These are phyloP conservation scores for Phialophora verrucosa DNA, from an alignment of 2,329 filamentous ascomycete species.

Conservation along the genomic window DNA sequence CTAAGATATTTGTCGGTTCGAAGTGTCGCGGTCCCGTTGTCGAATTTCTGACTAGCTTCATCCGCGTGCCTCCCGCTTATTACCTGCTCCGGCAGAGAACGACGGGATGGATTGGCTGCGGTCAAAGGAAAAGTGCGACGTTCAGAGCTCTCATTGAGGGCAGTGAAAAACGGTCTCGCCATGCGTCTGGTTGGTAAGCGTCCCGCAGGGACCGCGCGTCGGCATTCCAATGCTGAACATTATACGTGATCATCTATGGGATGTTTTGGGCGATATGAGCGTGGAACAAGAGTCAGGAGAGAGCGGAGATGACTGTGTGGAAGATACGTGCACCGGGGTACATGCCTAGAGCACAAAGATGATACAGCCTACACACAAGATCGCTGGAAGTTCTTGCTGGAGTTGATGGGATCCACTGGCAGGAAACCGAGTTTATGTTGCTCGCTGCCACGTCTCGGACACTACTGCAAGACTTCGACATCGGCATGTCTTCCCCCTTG, in stretches of 20 bases:
- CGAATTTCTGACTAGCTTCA: conserved; percentile 69
- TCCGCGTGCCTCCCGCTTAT: conserved; percentile 42
- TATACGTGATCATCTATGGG: conserved; percentile 67
- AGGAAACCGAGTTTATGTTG: conserved; percentile 37
- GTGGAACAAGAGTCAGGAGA: conserved; percentile 48
- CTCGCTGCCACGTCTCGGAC: conserved; percentile 37
- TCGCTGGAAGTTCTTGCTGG: conserved; percentile 28
- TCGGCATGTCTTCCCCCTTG: conserved; percentile 29
- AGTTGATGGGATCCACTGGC: conserved; percentile 36
- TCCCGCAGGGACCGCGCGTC: conserved; percentile 52
- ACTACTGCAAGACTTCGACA: conserved; percentile 27
- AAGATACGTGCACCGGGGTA: conserved; percentile 17
- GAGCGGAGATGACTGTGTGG: conserved; percentile 53
- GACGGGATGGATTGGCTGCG: conserved; percentile 46
- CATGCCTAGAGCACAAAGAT: conserved; percentile 35
- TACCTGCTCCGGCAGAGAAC: conserved; percentile 42
- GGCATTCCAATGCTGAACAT: conserved; percentile 60
- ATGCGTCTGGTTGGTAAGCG: conserved; percentile 51
- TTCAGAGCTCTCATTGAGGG: conserved; percentile 52
- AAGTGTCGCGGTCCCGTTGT: conserved; percentile 76
- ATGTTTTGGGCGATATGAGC: conserved; percentile 57
- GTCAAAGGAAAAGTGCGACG: conserved; percentile 51
- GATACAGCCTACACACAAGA: conserved; percentile 31
- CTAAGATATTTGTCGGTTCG: conserved; percentile 78
- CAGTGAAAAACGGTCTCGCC: conserved; percentile 51